These are phyloP conservation scores for Gracilaria gracilis DNA, from an alignment of 23 red algal species.

Conservation along the genomic window DNA sequence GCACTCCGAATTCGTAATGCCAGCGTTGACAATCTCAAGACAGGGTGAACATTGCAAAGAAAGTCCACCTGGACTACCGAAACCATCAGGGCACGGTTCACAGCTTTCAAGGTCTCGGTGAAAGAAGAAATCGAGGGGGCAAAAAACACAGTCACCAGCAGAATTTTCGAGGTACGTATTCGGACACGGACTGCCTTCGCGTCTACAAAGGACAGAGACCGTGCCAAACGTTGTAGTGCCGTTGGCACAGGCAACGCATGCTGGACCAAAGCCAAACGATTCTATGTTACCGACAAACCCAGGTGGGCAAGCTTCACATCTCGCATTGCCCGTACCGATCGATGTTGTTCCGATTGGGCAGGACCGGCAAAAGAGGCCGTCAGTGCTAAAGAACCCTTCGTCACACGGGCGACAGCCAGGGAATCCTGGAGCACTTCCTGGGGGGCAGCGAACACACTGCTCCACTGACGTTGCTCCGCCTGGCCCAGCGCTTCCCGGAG, in stretches of 20 bases:
- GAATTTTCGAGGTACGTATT: constrained; percentile 11
- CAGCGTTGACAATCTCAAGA: background rate
- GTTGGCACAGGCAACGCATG: background rate
- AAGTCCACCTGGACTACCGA: constrained; percentile 18
- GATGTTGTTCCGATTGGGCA: background rate
- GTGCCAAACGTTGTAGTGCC: constrained; percentile 21
- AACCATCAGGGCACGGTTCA: background rate
- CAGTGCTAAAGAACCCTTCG: background rate
- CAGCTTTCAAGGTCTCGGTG: background rate
- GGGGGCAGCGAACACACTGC: constrained; percentile 8
- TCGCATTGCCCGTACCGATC: background rate
- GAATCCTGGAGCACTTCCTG: background rate
- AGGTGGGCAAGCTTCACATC: constrained; percentile 22
- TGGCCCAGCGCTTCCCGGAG: background rate
- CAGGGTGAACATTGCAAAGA: constrained; percentile 13
- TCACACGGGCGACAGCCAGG: background rate
- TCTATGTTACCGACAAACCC: background rate
- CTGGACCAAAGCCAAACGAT: too few relatives aligned
- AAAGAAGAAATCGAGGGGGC: constrained; percentile 11
- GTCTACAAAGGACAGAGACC: background rate
- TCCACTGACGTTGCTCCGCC: background rate
- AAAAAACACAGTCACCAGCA: constrained; percentile 16
- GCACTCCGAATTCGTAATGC: background rate
- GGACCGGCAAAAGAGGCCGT: background rate
- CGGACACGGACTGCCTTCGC: constrained; percentile 20